Base-by-base conservation (phyloP, 2,329 filamentous ascomycete species). In the Albifimbria verrucaria region DNA sequence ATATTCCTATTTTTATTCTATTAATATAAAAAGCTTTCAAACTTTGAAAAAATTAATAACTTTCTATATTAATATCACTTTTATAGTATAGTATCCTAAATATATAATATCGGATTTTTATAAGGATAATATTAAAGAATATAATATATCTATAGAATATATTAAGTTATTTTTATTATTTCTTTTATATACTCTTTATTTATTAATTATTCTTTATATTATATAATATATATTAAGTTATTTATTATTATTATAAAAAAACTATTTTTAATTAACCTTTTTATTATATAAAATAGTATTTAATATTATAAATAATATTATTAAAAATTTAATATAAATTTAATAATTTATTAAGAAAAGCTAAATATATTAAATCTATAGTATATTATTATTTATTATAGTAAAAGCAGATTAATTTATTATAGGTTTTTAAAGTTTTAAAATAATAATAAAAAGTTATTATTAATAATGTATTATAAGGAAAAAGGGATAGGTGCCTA, bases 201-300 rank as follows among this genome's bases (percentile, higher is more conserved):
- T n/a, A 52, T 52, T 18, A 25, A 56, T 42, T 48, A 49, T 48
- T 49, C 42, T 52, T 51, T 56, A 32, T 50, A 36, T 28, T 18
- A 46, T 22, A 45, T 22, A 7, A 6, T 49, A 17, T 44, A 48
- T 21, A 42, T 42, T 20, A 46, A 32, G 28, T 49, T 10, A 10
- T 22, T 28, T 48, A 48, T 18, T 15, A 36, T 46, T n/a, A n/a
- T n/a, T n/a, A n/a, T n/a, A n/a, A n/a, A n/a, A n/a, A n/a, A n/a
- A 21, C 7, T 28, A 49, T 39, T 4, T 39, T 20, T 20, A 49
- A 32, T 32, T 9, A 18, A n/a, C 22, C 21, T 49, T 28, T 4
- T 20, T 36, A 49, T 4, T 49, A 28, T 36, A 9, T 36, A 26
- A 25, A 9, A 49, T n/a, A 49, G 22, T 10, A 36, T 21, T 44